Evolutionary conservation across 1,139 yeast genomes (phyloP), one percentile per base, ranked within the genome.

Genomic region (Tardiomyces blankii): DNA sequence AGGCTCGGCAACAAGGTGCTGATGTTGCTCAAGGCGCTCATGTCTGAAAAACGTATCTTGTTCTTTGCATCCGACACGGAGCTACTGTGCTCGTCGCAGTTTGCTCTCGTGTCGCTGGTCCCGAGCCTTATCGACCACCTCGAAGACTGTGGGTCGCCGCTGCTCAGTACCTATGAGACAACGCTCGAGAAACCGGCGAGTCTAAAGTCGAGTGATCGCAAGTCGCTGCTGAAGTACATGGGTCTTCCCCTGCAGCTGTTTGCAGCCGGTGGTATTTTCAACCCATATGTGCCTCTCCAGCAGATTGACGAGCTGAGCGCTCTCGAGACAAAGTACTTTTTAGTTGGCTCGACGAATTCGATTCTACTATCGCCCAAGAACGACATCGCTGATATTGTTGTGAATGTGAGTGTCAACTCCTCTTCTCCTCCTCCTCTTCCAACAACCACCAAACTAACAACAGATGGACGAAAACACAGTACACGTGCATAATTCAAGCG

Each of bases 211-310:
- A 81, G 85, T 48, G 88, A 86, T 61, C 69, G 96, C 46, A 73
- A 74, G 51, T 84, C 95, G 1, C 74, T 89, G 64, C 66, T 89
- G 46, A 68, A 78, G 39, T 91, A 87, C 60, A 77, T 87, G 62
- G 98, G 98, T 0, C 70, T 91, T 40, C 98, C 98, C 0, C 68
- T 91, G 45, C 91, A 84, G 56, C 65, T 88, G 1, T 91, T 91
- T 65, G 87, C 88, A 11, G 77, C 80, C 55, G 94, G 94, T 38
- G 87, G 95, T 2, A 74, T 89, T 52, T 89, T 94, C 73, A 83
- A 85, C 54, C 97, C 98, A 0, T 91, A 89, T 62, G 75, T 89
- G 19, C 95, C 98, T 0, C 68, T 91, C 45, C 98, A 89, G 62
- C 97, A 89, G 60, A 68, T 91, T 47, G 83, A 82, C 47, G 89